These are phyloP conservation scores for Cordyceps farinosa DNA, from an alignment of 2,329 filamentous ascomycete species.

Conservation along the genomic window DNA sequence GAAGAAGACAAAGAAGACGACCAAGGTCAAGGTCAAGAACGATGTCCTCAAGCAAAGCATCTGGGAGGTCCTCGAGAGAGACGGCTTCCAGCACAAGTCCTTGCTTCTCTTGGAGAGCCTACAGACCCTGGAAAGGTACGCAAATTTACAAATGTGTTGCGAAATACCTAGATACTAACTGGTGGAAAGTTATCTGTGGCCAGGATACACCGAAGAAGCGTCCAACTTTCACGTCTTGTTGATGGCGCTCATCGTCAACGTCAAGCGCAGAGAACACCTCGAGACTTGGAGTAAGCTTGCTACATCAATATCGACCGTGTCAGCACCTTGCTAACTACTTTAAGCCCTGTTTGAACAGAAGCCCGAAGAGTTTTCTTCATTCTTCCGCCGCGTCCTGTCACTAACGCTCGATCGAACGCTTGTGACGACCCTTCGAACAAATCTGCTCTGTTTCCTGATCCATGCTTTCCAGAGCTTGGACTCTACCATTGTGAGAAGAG, in stretches of 20 bases:
- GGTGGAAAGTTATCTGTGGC: slow-evolving; percentile 77
- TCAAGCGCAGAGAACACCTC: slow-evolving; percentile 82
- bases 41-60: slow-evolving; percentile 82
- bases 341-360: slow-evolving; percentile 71
- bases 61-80: slow-evolving; percentile 83
- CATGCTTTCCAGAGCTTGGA: slow-evolving; percentile 92
- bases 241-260: slow-evolving; percentile 78
- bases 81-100: slow-evolving; percentile 72
- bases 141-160: neutral
- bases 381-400: slow-evolving; percentile 87
- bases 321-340: slow-evolving; percentile 21
- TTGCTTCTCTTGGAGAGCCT: slow-evolving; percentile 83
- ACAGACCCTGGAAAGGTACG: slow-evolving; percentile 79
- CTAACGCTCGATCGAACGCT: slow-evolving; percentile 74
- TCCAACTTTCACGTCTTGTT: slow-evolving; percentile 91
- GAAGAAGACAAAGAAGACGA: slow-evolving; percentile 55
- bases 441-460: slow-evolving; percentile 87
- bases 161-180: slow-evolving; percentile 24
- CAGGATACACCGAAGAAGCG: slow-evolving; percentile 80
- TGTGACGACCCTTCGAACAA: slow-evolving; percentile 64
- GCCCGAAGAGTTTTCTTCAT: slow-evolving; percentile 75
- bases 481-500: slow-evolving; percentile 82
- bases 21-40: slow-evolving; percentile 72
- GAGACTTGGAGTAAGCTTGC: slow-evolving; percentile 72
- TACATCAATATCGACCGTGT: neutral